Evolutionary conservation across 148 eudicot species (phyloP).

Genomic region (Camellia japonica): DNA sequence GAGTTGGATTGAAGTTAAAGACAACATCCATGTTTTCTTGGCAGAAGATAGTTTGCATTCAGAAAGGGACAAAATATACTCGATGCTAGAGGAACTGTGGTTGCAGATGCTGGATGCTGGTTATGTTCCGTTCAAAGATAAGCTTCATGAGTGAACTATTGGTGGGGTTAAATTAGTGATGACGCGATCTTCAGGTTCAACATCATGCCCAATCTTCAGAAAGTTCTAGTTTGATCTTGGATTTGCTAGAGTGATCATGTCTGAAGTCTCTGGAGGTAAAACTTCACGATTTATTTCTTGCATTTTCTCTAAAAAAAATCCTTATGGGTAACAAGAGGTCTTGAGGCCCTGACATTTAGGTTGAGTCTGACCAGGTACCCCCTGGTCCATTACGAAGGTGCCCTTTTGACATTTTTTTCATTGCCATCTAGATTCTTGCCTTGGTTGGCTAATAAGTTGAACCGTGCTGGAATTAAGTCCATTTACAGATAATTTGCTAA

Average conservation of each 20-base stretch:
- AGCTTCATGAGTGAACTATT: conserved; percentile 3
- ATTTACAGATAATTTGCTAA: no score
- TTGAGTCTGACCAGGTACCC: neutral
- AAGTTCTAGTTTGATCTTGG: conserved; percentile 1
- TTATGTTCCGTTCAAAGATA: conserved; percentile 15
- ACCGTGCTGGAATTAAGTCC: no score
- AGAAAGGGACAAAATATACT: conserved; percentile 26
- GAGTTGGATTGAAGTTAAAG: conserved; percentile 46
- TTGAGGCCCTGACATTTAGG: neutral
- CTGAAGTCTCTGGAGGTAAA: neutral
- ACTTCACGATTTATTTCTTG: neutral
- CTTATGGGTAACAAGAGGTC: neutral
- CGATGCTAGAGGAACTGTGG: conserved; percentile 27
- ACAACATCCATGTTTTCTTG: conserved; percentile 30
- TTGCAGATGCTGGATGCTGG: conserved; percentile 31
- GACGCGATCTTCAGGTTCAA: neutral
- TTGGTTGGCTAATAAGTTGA: no score
- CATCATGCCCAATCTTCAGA: neutral
- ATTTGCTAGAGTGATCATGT: neutral
- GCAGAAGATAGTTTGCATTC: conserved; percentile 36
- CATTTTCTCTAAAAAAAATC: neutral
- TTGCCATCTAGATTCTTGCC: no score
- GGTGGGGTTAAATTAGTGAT: neutral
- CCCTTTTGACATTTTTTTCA: no score
- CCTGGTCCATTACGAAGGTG: conserved; percentile 18